Percentiles rank a stretch among this genome's conserved stretches.
Evolutionary conservation across 768 basidiomycete genomes (phyloP).

Genomic region (Flagelloscypha sp.): DNA sequence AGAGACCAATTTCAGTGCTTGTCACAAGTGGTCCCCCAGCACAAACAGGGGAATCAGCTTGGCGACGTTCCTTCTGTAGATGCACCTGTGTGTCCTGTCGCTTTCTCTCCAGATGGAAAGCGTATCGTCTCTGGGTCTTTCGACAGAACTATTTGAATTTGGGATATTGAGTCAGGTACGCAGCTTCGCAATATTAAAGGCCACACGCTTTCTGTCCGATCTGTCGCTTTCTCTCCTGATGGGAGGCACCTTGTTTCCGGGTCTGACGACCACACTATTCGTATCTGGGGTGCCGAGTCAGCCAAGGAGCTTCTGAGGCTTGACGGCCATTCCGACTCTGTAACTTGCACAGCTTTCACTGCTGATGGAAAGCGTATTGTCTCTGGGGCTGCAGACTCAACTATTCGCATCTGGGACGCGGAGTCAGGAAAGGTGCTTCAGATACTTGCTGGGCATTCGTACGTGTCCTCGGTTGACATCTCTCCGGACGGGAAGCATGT

Average conservation of each 20-base stretch:
- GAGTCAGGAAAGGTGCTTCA: not conserved
- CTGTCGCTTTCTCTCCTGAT: constrained; percentile 21
- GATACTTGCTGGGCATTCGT: not conserved
- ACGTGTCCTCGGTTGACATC: constrained; percentile 5
- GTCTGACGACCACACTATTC: constrained; percentile 18
- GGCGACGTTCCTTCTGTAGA: too few species aligned
- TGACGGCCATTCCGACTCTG: not conserved
- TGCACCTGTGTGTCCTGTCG: constrained; percentile 10
- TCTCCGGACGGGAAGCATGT: constrained; percentile 9
- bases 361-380: not conserved
- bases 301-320: not conserved
- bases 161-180: constrained; percentile 16
- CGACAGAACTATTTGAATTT: constrained; percentile 17
- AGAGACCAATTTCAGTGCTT: too few species aligned
- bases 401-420: not conserved
- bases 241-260: constrained; percentile 19
- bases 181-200: constrained; percentile 8
- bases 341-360: not conserved
- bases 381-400: not conserved
- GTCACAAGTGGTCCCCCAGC: too few species aligned
- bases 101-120: constrained; percentile 15
- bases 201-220: constrained; percentile 10
- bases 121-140: constrained; percentile 16
- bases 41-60: too few species aligned
- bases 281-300: constrained; percentile 13